Conservation (phyloP, 2,329 filamentous ascomycete species). For the Colletotrichum lentis region DNA sequence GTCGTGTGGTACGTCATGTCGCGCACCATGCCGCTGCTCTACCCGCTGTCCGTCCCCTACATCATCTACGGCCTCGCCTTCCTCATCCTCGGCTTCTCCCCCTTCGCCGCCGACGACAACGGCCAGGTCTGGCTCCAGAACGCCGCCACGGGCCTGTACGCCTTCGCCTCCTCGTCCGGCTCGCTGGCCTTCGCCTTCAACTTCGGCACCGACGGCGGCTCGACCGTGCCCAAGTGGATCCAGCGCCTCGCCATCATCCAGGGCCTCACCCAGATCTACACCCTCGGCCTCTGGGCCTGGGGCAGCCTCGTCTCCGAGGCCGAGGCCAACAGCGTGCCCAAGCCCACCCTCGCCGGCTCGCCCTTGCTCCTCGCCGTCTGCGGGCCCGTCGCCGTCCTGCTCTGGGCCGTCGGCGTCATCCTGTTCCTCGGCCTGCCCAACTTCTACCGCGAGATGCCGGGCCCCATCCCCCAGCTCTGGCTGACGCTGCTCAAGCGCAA, state of each 20-base stretch:
- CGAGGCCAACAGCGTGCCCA: slow-evolving; percentile 30
- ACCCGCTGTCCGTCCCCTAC: slow-evolving; percentile 67
- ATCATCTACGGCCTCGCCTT: slow-evolving; percentile 70
- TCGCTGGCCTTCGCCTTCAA: slow-evolving; percentile 73
- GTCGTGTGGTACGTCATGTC: slow-evolving; percentile 71
- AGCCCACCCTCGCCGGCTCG: slow-evolving; percentile 44
- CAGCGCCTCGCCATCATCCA: slow-evolving; percentile 72
- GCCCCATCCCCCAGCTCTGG: slow-evolving; percentile 72
- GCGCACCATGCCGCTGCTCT: slow-evolving; percentile 64
- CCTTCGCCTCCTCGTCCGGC: slow-evolving; percentile 68
- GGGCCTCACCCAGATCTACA: slow-evolving; percentile 72
- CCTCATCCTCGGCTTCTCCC: slow-evolving; percentile 67
- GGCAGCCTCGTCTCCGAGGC: slow-evolving; percentile 48
- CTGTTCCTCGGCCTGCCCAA: slow-evolving; percentile 69
- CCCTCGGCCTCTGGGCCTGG: slow-evolving; percentile 74
- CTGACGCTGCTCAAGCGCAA: slow-evolving; percentile 67
- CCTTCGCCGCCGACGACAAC: slow-evolving; percentile 54
- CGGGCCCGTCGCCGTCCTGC: slow-evolving; percentile 63
- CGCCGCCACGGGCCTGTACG: slow-evolving; percentile 68
- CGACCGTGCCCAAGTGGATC: slow-evolving; percentile 70
- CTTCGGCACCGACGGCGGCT: slow-evolving; percentile 70
- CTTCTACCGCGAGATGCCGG: slow-evolving; percentile 71
- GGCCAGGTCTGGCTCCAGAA: slow-evolving; percentile 62
- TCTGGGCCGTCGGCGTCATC: slow-evolving; percentile 65
- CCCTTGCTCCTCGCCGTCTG: slow-evolving; percentile 56